Evolutionary conservation across 331 rosid species (phyloP).

Genomic region (Erythrophleum ivorense): DNA sequence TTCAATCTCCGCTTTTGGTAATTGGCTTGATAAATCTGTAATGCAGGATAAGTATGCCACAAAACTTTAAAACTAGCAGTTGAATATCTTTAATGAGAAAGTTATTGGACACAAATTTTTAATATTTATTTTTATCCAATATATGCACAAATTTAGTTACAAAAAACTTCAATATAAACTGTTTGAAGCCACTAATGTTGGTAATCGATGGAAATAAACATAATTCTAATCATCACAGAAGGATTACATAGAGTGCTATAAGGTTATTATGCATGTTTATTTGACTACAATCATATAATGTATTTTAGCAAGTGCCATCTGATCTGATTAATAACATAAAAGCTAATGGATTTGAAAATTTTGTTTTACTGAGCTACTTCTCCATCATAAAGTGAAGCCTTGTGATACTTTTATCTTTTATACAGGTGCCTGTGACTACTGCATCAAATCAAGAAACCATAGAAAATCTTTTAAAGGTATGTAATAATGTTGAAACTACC

Average conservation of each 20-base stretch:
- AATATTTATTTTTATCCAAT: neutral
- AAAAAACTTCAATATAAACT: neutral
- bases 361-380: neutral
- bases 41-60: neutral
- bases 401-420: neutral
- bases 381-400: neutral
- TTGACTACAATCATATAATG: neutral
- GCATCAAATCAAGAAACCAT: constrained; percentile 16
- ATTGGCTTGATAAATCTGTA: no score
- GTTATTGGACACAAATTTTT: neutral
- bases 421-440: constrained; percentile 36
- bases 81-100: neutral
- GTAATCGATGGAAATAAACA: neutral
- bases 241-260: neutral
- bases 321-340: constrained; percentile 8
- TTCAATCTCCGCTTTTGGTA: neutral
- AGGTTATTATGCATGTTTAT: neutral
- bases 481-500: neutral
- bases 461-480: constrained; percentile 28
- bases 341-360: neutral
- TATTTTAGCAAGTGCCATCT: neutral
- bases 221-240: neutral
- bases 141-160: neutral
- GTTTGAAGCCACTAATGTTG: neutral
- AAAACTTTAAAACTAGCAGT: neutral